phyloP scores from a whole-genome alignment of 192 early-diverging fungal species.

The Rhizophagus prolifer region DNA sequence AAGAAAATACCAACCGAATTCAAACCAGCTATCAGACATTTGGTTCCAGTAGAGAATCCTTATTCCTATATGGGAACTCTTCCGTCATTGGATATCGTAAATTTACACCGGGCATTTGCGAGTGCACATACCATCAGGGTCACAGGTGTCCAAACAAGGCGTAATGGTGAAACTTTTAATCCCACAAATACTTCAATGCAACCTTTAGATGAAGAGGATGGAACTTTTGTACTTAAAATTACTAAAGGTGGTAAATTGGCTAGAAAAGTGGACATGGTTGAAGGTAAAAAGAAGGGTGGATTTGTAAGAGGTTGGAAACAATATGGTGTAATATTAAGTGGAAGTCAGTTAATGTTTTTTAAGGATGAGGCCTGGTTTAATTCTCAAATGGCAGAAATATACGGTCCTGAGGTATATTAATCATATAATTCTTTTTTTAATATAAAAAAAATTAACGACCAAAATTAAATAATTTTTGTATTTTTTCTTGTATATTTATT shows the following conservation, averaged over 20 bases:
- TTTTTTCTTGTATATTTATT: neutral
- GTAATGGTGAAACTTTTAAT: constrained; percentile 9
- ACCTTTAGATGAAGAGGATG: constrained; percentile 26
- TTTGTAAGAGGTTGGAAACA: constrained; percentile 70
- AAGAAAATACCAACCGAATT: constrained; percentile 21
- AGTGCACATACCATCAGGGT: constrained; percentile 9
- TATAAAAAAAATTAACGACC: no score
- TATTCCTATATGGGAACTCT: constrained; percentile 25
- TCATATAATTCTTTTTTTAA: neutral
- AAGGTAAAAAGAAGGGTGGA: constrained; percentile 61
- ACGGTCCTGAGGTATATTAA: neutral
- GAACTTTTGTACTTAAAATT: constrained; percentile 41
- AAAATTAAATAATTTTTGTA: no score
- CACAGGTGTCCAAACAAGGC: constrained; percentile 12
- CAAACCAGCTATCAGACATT: neutral
- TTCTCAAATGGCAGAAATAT: constrained; percentile 34
- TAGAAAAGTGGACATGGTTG: constrained; percentile 69
- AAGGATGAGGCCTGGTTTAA: constrained; percentile 56
- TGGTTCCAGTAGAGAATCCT: constrained; percentile 19
- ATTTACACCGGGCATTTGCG: constrained; percentile 5
- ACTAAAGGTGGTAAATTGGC: constrained; percentile 70
- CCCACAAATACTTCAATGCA: constrained; percentile 6
- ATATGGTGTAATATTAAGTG: constrained; percentile 74
- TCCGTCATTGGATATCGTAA: neutral
- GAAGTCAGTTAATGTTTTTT: constrained; percentile 76